Base-by-base conservation (phyloP, 805 yeast species). In the Kuraishia piskuri region DNA sequence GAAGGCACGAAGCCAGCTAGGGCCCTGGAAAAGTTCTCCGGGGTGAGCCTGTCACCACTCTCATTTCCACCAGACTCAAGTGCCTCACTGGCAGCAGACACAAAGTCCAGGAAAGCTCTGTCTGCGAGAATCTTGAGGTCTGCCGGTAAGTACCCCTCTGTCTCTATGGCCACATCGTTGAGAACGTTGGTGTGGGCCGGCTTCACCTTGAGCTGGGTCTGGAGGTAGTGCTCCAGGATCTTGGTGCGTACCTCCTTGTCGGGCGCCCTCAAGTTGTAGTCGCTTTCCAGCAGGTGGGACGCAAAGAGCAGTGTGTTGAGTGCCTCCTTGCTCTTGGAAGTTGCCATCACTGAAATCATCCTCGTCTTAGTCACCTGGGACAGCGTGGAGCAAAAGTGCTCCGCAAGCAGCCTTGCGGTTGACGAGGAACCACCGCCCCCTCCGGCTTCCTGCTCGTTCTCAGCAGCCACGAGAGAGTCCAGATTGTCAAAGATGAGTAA, bases 141-240 rank as follows among this genome's bases (percentile, higher is more conserved):
- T 23, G 83, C 81, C 0, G 97, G 96, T 25, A 88, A 78, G 64
- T 85, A 92, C 0, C 98, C 98, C 60, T 92, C 98, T 0, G 96
- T 87, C 52, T 84, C 92, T 40, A 79, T 67, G 0, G 85, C 76
- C 26, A 85, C 67, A 57, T 83, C 85, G 23, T 76, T 68, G 10
- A 77, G 54, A 48, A 77, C 73, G 54, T 82, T 70, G 2, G 64
- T 68, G 4, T 61, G 68, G 3, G 72, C 63, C 36, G 77, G 74
- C 23, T 77, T 65, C 1, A 54, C 40, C 36, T 77, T 54, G 0
- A 59, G 61, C 22, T 68, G 54, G 2, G 56, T 52, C 10, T 48
- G 21, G n/a, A 67, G 46, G 24, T 60, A 61, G 25, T 58, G 54
- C 14, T 67, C 58, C 40, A 86, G 52, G 17, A 86, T 68, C 26